Conservation (phyloP, 1,284 basidiomycete species). For the Irpex sp. region DNA sequence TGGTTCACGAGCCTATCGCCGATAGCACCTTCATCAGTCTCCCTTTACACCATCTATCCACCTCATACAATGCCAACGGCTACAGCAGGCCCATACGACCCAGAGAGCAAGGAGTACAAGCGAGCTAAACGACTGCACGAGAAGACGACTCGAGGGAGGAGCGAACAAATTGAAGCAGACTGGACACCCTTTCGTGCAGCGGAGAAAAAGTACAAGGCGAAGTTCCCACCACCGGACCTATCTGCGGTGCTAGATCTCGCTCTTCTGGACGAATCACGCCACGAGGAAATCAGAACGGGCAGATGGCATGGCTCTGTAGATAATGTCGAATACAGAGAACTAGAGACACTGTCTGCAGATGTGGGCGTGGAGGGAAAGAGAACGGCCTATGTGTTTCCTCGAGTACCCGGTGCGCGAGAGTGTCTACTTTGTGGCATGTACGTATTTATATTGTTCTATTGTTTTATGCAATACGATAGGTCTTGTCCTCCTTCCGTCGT, state of each 20-base stretch:
- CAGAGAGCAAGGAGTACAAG: constrained; percentile 53
- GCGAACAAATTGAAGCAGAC: constrained; percentile 36
- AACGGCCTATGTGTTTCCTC: constrained; percentile 48
- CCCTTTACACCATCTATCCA: background rate
- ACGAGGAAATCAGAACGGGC: constrained; percentile 17
- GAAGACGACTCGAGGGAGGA: constrained; percentile 58
- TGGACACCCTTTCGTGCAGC: constrained; percentile 73
- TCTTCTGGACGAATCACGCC: constrained; percentile 35
- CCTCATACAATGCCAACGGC: background rate
- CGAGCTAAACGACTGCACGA: constrained; percentile 56
- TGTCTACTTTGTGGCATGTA: constrained; percentile 11
- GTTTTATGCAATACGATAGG: constrained; percentile 47
- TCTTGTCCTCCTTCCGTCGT: constrained; percentile 76
- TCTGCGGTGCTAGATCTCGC: constrained; percentile 64
- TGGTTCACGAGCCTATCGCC: no score
- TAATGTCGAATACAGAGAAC: constrained; percentile 32
- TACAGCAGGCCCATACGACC: constrained; percentile 30
- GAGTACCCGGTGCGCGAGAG: constrained; percentile 48
- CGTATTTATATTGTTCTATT: constrained; percentile 26
- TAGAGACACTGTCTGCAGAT: constrained; percentile 18
- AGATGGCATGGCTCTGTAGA: constrained; percentile 46
- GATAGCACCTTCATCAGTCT: background rate
- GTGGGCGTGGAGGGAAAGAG: constrained; percentile 8
- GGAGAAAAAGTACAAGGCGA: constrained; percentile 75
- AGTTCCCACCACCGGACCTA: constrained; percentile 73